Base-by-base conservation (phyloP, 208 protist genomes). In the Acanthamoeba sp. region DNA sequence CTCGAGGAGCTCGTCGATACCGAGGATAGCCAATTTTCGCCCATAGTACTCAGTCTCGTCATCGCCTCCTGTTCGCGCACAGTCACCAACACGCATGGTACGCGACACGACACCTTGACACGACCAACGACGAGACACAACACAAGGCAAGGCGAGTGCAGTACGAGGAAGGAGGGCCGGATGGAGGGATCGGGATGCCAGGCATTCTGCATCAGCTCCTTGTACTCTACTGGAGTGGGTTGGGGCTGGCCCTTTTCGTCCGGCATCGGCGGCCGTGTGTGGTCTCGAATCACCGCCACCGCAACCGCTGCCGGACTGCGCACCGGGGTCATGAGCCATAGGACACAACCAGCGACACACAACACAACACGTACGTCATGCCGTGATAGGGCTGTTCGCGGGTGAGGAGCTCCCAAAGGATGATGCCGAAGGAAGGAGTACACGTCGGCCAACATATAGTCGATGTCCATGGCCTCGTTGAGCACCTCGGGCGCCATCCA, bases 401-500 rank as follows among this genome's bases (percentile, higher is more conserved):
- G 20, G 71, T 82, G 6, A 50, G 10, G 5, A 82, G 38, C 40
- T 82, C 71, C 71, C 71, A 82, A 12, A 82, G 14, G 71, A 82
- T 48, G 38, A 82, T 82, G 38, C 71, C 71, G 32, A 82, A 82
- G n/a, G n/a, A n/a, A n/a, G 7, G 36, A 27, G 38, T 82, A 82
- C 6, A 82, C 71, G 71, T 82, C 71, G 10, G 71, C 71, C 38
- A 40, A 12, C 36, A 48, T 48, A 38, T 82, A 82, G 38, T 82
- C 71, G 24, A 82, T 27, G 24, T 82, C 36, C 18, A 32, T n/a
- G 0, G 34, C 22, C 24, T 82, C 71, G 40, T 82, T 82, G 38
- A 82, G 71, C 20, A 82, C 24, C 71, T 82, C 71, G 22, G 71
- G 71, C 40, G 71, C 71, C 71, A 52, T 82, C 71, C 71, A 82